These are phyloP conservation scores for Rhizophora mangle DNA, from an alignment of 345 rosid species.

Conservation along the genomic window DNA sequence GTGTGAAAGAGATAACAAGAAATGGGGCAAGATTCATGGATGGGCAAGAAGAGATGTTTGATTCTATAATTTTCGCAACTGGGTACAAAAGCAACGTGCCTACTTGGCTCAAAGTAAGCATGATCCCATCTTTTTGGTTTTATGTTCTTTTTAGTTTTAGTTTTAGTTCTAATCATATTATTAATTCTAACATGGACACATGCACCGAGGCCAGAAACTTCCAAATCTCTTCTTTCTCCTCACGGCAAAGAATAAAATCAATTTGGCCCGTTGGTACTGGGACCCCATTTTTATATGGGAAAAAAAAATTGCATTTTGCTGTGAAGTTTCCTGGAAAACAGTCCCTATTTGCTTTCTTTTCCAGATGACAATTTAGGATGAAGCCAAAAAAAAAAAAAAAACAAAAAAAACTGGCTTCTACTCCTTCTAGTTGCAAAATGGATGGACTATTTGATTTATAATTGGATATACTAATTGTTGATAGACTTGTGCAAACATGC, in stretches of 20 bases:
- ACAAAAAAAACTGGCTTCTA: no score
- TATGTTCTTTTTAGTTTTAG: background rate
- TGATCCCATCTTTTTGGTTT: background rate
- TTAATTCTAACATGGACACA: slow-evolving; percentile 41
- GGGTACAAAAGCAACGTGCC: slow-evolving; percentile 91
- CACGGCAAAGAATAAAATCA: slow-evolving; percentile 38
- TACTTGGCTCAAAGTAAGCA: slow-evolving; percentile 78
- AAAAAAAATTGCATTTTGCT: background rate
- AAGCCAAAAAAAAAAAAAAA: no score
- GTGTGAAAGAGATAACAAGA: slow-evolving; percentile 66
- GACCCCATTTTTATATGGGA: no score
- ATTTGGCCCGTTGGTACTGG: slow-evolving; percentile 19
- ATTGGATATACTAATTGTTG: background rate
- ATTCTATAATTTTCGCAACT: slow-evolving; percentile 75
- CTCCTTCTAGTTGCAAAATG: background rate
- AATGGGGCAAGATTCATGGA: slow-evolving; percentile 66
- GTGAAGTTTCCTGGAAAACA: no score
- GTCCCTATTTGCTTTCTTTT: background rate
- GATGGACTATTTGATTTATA: background rate
- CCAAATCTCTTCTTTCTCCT: slow-evolving; percentile 39
- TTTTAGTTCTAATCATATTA: slow-evolving; percentile 37
- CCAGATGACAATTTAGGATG: no score
- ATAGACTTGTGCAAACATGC: background rate
- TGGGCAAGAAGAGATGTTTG: slow-evolving; percentile 67
- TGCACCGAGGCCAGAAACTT: slow-evolving; percentile 29